Percentiles rank a stretch among this genome's conserved stretches.
Evolutionary conservation across 768 basidiomycete species (phyloP).

Genomic region (Suillus placidus): DNA sequence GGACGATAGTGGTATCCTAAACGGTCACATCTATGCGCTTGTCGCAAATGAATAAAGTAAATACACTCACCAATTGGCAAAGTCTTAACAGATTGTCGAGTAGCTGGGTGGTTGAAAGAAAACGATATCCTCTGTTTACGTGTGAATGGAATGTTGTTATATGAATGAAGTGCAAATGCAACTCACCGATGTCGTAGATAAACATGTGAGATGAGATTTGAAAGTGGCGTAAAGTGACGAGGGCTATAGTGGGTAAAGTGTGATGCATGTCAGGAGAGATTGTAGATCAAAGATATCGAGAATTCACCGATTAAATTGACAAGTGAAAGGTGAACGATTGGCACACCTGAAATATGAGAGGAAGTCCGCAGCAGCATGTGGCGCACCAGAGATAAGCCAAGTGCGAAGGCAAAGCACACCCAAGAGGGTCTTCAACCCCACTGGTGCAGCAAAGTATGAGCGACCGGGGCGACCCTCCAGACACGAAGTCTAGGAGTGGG

Average conservation of each 20-base stretch:
- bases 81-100: too few species aligned
- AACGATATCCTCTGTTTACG: neutral
- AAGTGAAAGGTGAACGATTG: neutral
- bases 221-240: neutral
- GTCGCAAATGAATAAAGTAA: too few species aligned
- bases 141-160: neutral
- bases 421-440: constrained; percentile 4
- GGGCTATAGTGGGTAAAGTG: neutral
- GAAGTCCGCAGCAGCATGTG: neutral
- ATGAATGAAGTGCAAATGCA: neutral
- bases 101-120: neutral
- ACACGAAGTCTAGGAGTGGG: neutral
- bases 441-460: neutral
- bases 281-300: neutral
- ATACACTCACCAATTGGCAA: too few species aligned
- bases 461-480: neutral
- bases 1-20: too few species aligned
- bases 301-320: neutral
- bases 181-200: neutral
- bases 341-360: neutral
- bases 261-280: neutral
- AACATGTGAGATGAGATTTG: neutral
- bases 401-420: neutral
- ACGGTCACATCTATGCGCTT: too few species aligned
- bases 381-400: neutral